Base-by-base conservation (phyloP, 2,329 filamentous ascomycete species). In the Clonostachys solani region DNA sequence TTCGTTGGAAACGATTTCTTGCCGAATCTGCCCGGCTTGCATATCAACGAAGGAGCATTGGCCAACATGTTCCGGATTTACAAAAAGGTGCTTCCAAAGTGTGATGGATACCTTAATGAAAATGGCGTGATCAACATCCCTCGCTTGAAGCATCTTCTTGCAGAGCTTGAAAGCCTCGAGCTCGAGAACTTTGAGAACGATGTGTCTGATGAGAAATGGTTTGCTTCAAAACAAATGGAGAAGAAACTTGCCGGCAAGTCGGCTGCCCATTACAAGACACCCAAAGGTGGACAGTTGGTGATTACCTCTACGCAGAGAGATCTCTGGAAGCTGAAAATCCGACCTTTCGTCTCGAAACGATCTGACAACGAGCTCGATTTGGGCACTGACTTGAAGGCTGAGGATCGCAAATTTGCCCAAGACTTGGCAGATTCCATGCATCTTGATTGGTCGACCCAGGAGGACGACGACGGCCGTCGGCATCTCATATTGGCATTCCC, bases 1-100 rank as follows among this genome's bases (percentile, higher is more conserved):
- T 99, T 99, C 67, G 90, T 99, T 59, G 94, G 94, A 63, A 99
- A 99, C 68, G 94, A 99, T 79, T 99, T 99, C 72, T 79, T 99
- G 66, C 94, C 94, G 4, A 96, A 99, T 68, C 77, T 99, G 49
- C 95, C 95, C 6, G 89, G 95, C 61, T 72, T 99, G 54, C 94
- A 99, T 68, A 99, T 99, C 69, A 99, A 99, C 67, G 95, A 99
- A 68, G 95, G 94, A 54, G 94, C 95, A 18, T 73, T 99, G 66
- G 89, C 92, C 19, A 86, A 94, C 62, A 99, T 99, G 94, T 99
- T 99, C 67, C 87, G 87, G 61, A 84, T 96, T 50, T 99, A 99
- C 77, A 97, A 97, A 68, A 79, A 86, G 43, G 84, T 96, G 36
- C 74, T 99, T 50, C 92, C 92, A 8, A 84, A 86, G 61, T 86